Evolutionary conservation across 2,329 filamentous ascomycete species (phyloP).

Genomic region (Tolypocladium tundrense): DNA sequence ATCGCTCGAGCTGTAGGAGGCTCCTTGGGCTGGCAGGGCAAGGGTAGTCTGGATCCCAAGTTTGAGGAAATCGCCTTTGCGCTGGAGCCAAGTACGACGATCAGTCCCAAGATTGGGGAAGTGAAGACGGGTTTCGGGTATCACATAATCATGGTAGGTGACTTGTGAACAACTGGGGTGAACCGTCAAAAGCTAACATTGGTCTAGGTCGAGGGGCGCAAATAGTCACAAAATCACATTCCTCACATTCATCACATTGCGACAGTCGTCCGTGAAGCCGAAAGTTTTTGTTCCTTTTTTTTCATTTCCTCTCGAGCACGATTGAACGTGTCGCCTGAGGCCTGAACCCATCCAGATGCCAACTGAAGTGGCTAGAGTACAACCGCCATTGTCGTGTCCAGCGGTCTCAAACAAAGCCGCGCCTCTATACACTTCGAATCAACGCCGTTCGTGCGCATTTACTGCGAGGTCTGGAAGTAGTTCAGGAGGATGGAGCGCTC

Average conservation of each 20-base stretch:
- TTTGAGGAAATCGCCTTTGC: slow-evolving; percentile 67
- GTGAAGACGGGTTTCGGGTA: slow-evolving; percentile 68
- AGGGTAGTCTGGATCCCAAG: slow-evolving; percentile 53
- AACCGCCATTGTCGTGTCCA: slow-evolving; percentile 26
- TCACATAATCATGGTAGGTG: slow-evolving; percentile 65
- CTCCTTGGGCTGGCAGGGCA: slow-evolving; percentile 61
- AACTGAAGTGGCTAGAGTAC: slow-evolving; percentile 37
- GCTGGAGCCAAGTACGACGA: slow-evolving; percentile 55
- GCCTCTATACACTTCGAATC: slow-evolving; percentile 29
- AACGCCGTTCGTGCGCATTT: slow-evolving; percentile 25
- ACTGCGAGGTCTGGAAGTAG: slow-evolving; percentile 96
- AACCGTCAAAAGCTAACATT: background rate
- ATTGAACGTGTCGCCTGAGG: slow-evolving; percentile 21
- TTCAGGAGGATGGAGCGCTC: slow-evolving; percentile 98
- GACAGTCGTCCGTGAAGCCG: background rate
- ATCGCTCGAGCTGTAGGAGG: slow-evolving; percentile 39
- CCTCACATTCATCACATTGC: slow-evolving; percentile 3
- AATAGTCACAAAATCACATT: slow-evolving; percentile 14
- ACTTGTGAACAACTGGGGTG: background rate
- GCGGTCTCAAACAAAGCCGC: slow-evolving; percentile 20
- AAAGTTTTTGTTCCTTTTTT: slow-evolving; percentile 22
- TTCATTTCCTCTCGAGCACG: slow-evolving; percentile 29
- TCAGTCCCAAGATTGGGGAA: slow-evolving; percentile 55
- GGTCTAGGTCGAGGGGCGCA: slow-evolving; percentile 29
- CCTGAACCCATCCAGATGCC: slow-evolving; percentile 32